Evolutionary conservation across 768 basidiomycete species (phyloP), one percentile per base, ranked within the genome.

Genomic region (Pisolithus marmoratus): DNA sequence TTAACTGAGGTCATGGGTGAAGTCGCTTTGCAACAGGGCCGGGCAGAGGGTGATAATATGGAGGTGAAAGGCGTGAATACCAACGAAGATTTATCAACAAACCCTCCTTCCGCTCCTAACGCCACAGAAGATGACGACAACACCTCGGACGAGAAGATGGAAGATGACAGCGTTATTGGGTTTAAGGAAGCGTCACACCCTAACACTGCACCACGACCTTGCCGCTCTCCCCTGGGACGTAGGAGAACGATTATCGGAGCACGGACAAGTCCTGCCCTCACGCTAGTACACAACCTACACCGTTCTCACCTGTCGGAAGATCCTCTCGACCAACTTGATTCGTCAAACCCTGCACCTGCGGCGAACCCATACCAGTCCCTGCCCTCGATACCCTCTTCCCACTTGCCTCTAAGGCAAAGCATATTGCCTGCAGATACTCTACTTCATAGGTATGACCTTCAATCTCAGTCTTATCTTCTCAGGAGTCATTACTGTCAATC

Each of bases 11-110:
- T 83, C 4, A 81, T 87, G 65, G 94, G 94, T 5, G 71, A 87
- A 54, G 85, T 95, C 46, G 89, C 91, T 2, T 72, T 98, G 46
- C 92, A 92, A 58, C 95, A 98, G 70, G 94, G 94, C 2, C 77
- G 91, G 17, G 74, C 78, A 48, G 84, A 86, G 54, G 85, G 87
- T 49, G 76, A 78, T n/a, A 74, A 72, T 2, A 66, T 69, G 51
- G 71, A 75, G 51, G 64, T 74, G 20, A 77, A 73, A 62, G 80
- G 80, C 55, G 61, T 81, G 22, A 75, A 81, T 56, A 60, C 70
- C 14, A 68, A 68, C 7, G 74, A 75, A 38, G 78, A 77, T 17
- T 60, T 72, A 44, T 65, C 70, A 45, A 62, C 54, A 52, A 61
- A 59, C 50, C 57, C 58, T 41, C 52, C 53, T 46, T 59, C 64